Evolutionary conservation across 306 rosid genomes (phyloP).

Genomic region (Begonia fuchsioides): DNA sequence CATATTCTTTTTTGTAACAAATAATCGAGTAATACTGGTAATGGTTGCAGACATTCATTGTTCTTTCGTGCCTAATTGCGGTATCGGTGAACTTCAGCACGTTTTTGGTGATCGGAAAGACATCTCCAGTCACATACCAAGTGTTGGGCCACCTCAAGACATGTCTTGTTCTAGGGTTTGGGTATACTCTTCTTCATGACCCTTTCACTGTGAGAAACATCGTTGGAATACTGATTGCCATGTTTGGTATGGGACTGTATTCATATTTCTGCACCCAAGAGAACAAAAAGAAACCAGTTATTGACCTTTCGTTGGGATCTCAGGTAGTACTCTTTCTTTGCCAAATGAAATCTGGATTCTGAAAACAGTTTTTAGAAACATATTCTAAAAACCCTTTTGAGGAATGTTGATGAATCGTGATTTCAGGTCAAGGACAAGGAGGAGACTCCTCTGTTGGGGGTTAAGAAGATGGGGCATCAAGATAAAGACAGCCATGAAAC

Average conservation of each 20-base stretch:
- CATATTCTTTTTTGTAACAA: no score
- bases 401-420: no score
- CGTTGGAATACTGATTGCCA: slow-evolving; percentile 61
- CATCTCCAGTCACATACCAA: slow-evolving; percentile 96
- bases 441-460: slow-evolving; percentile 37
- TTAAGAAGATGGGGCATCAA: slow-evolving; percentile 36
- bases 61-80: slow-evolving; percentile 78
- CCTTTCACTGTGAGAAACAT: slow-evolving; percentile 90
- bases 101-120: slow-evolving; percentile 84
- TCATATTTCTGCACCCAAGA: slow-evolving; percentile 87
- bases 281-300: slow-evolving; percentile 56
- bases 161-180: slow-evolving; percentile 86
- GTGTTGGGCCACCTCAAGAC: slow-evolving; percentile 96
- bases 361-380: no score
- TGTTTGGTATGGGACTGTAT: slow-evolving; percentile 87
- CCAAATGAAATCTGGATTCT: background rate
- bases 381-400: no score
- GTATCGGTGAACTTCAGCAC: slow-evolving; percentile 97
- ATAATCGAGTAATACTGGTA: no score
- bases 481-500: slow-evolving; percentile 60
- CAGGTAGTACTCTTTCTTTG: slow-evolving; percentile 28
- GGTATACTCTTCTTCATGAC: slow-evolving; percentile 89
- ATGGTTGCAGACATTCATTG: slow-evolving; percentile 50
- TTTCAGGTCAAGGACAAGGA: slow-evolving; percentile 66
- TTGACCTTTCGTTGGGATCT: slow-evolving; percentile 42